Percentiles rank a stretch among this genome's conserved stretches.
phyloP scores from a whole-genome alignment of 345 rosid species.

The Physaria fendleri region DNA sequence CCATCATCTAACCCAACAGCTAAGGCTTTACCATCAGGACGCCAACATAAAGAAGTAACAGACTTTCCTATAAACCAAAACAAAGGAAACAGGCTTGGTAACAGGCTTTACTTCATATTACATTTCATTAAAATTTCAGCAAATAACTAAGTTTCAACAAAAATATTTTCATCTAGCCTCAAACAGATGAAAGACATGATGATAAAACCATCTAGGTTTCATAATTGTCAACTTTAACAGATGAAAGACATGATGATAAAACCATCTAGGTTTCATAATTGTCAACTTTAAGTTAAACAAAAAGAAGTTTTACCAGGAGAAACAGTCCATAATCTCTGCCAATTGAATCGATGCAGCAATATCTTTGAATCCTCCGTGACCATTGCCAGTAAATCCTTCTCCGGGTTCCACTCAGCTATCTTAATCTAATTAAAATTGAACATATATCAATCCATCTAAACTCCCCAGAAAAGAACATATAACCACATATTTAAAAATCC shows the following conservation, averaged over 20 bases:
- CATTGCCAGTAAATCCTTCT: slow-evolving; percentile 87
- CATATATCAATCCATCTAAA: background rate
- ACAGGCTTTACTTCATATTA: background rate
- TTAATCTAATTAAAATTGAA: slow-evolving; percentile 34
- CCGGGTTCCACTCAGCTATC: slow-evolving; percentile 77
- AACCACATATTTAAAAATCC: background rate
- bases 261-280: background rate
- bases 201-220: too few relatives aligned
- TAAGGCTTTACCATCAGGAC: slow-evolving; percentile 82
- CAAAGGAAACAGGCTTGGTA: background rate
- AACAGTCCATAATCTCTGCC: slow-evolving; percentile 89
- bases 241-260: too few relatives aligned
- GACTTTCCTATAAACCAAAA: slow-evolving; percentile 43
- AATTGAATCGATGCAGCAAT: slow-evolving; percentile 73
- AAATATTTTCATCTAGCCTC: too few relatives aligned
- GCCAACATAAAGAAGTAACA: slow-evolving; percentile 75
- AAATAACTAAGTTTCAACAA: background rate
- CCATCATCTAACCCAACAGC: slow-evolving; percentile 91
- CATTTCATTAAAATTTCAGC: background rate
- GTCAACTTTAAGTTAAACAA: background rate
- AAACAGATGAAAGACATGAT: too few relatives aligned
- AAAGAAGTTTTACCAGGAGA: slow-evolving; percentile 43
- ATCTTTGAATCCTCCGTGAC: slow-evolving; percentile 71
- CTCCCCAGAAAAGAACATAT: background rate
- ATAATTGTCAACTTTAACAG: too few relatives aligned